Percentiles rank a stretch among this genome's conserved stretches.
phyloP scores from a whole-genome alignment of 2,329 filamentous ascomycete genomes.

The Trichophyton schoenleinii region DNA sequence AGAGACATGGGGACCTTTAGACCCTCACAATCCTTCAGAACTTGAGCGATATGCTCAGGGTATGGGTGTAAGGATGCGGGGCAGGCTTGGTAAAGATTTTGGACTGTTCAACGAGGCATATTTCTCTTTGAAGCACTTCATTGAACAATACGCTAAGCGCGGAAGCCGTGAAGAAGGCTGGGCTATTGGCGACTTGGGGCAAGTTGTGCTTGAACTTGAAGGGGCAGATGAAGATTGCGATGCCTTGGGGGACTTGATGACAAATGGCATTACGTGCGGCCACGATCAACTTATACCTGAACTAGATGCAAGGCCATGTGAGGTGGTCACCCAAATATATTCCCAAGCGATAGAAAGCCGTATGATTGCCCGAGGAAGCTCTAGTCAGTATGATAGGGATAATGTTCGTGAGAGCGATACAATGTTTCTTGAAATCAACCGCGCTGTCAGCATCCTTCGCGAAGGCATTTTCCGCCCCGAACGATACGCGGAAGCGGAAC shows the following conservation, averaged over 20 bases:
- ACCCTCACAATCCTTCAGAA: conserved; percentile 3
- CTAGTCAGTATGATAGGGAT: background rate
- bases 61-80: conserved; percentile 6
- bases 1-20: conserved; percentile 4
- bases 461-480: conserved; percentile 1
- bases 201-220: conserved; percentile 7
- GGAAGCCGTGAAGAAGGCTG: conserved; percentile 7
- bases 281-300: background rate
- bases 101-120: conserved; percentile 7
- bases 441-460: conserved; percentile 5
- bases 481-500: background rate
- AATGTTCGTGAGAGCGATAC: conserved; percentile 5
- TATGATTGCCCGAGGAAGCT: background rate
- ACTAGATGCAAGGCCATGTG: background rate
- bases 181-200: conserved; percentile 6
- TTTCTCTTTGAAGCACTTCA: conserved; percentile 5
- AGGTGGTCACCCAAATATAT: conserved; percentile 4
- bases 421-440: conserved; percentile 8
- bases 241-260: background rate
- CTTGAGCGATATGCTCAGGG: conserved; percentile 5
- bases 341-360: conserved; percentile 4
- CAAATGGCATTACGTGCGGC: background rate
- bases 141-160: conserved; percentile 6
- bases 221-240: background rate
- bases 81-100: conserved; percentile 8